Base-by-base conservation (phyloP, 129 eudicot species). In the Logfia minima region DNA sequence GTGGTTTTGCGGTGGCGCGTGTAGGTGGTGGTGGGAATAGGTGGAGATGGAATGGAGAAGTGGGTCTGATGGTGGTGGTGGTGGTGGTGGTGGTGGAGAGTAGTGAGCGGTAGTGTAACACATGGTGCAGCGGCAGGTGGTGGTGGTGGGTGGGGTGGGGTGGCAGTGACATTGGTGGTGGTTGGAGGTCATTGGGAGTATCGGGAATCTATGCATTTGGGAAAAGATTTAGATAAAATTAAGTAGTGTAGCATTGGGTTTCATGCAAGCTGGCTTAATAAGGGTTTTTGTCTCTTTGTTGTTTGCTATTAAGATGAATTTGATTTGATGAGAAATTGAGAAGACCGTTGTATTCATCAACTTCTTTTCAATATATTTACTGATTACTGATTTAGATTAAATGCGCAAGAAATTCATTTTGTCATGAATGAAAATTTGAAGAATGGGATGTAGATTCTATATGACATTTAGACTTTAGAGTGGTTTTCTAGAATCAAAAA, bases 151-250 rank as follows among this genome's bases (percentile, higher is more conserved):
- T 23, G 80, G 55, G 26, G 55, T 64, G 62, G 70, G 77, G 66
- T 73, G 77, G 77, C 83, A 81, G 84, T 75, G 82, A 58, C 77
- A 73, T 37, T 76, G 85, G 85, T 64, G 78, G 85, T 58, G 78
- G 84, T 48, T 69, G 80, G 41, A 68, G 51, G 97, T 85, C 91
- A 88, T 90, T 62, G 55, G 39, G 78, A 72, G 41, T 55, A 81
- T 16, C 23, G 48, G 61, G 74, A 81, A 74, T 80, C 75, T 74
- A n/a, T 58, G 32, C 5, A 16, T 22, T 74, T n/a, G 58, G 55
- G 66, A 24, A 73, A 78, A 72, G 34, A 18, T 32, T 55, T 6
- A 41, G 70, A 62, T 28, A 66, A 9, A n/a, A 48, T 51, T 41
- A 70, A 11, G 64, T n/a, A 9, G 62, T 21, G 21, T 6, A 75